A percentile compares a stretch with the other conserved stretches of the same genome.
Evolutionary conservation across 192 early-diverging fungal species (phyloP).

Genomic region (Hyaloraphidium curvatum): DNA sequence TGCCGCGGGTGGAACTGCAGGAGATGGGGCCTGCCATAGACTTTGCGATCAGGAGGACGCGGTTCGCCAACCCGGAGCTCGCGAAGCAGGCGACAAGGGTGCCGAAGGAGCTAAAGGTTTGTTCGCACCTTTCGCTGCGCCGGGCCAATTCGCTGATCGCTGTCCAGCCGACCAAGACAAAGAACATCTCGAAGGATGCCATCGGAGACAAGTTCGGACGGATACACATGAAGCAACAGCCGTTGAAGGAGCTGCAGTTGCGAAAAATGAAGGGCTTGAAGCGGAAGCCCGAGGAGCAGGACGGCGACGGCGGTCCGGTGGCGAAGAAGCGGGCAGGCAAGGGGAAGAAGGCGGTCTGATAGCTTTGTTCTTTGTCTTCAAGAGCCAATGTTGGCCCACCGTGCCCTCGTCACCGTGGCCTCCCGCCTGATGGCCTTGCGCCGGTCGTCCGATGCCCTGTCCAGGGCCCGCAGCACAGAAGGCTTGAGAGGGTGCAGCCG

Average conservation of each 20-base stretch:
- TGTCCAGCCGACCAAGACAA: constrained; percentile 55
- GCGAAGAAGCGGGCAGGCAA: background rate
- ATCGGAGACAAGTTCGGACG: constrained; percentile 82
- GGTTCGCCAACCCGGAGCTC: constrained; percentile 28
- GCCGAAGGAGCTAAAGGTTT: constrained; percentile 69
- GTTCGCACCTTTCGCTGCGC: background rate
- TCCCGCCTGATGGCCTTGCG: too few relatives aligned
- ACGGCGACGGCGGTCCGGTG: background rate
- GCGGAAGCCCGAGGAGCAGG: constrained; percentile 4
- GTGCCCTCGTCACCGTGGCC: too few relatives aligned
- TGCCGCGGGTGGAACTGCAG: background rate
- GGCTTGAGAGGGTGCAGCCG: too few relatives aligned
- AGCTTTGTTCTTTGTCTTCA: too few relatives aligned
- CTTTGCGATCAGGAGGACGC: background rate
- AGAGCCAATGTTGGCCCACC: too few relatives aligned
- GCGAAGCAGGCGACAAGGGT: constrained; percentile 65
- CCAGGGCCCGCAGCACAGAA: too few relatives aligned
- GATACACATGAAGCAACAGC: constrained; percentile 80
- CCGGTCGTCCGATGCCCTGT: too few relatives aligned
- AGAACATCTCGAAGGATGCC: constrained; percentile 80
- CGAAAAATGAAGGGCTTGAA: constrained; percentile 98
- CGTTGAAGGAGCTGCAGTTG: constrained; percentile 82
- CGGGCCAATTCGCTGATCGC: background rate
- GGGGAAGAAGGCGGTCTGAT: too few relatives aligned
- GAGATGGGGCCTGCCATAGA: constrained; percentile 12